Base-by-base conservation (phyloP, 2,329 filamentous ascomycete genomes). In the Fusarium kyushuense region DNA sequence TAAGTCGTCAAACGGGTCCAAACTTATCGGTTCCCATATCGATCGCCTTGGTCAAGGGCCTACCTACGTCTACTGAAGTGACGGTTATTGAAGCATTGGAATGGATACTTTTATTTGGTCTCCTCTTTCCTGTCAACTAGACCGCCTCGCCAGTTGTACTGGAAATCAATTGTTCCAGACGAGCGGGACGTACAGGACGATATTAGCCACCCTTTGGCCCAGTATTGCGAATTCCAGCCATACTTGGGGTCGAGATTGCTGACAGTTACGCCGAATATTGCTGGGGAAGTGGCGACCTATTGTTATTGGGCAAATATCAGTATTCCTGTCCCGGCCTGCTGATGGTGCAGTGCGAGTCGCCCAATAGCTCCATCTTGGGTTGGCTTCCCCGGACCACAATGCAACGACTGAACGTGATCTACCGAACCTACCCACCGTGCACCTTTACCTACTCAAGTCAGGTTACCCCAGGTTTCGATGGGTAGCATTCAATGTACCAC, bases 401-500 rank as follows among this genome's bases (percentile, higher is more conserved):
- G 56, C 29, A 53, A 32, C 53, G 46, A 54, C 55, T 43, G 53
- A 49, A 52, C 41, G 38, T 64, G 49, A 74, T 72, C 60, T 75
- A 65, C 66, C 63, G 36, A 48, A 54, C 23, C 42, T 53, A 33
- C 38, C 47, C 42, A 51, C 48, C 43, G 38, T 54, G 47, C 47
- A 53, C 25, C 32, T 61, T 46, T 57, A 11, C 38, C 59, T 41
- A 6, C 33, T n/a, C 23, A 32, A 29, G 33, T 11, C 25, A 17
- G 11, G 27, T 19, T 51, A 32, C 45, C 59, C 58, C 58, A 58
- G 21, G 47, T n/a, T 40, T 25, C 16, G 58, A 23, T 51, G 25
- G 23, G 33, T 49, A 57, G 29, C 6, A 59, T 29, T 23, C 13
- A 8, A 51, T 6, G 42, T 65, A 30, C 27, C 25, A 54, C 21